Evolutionary conservation across 306 rosid genomes (phyloP).

Genomic region (Arachis hypogaea): DNA sequence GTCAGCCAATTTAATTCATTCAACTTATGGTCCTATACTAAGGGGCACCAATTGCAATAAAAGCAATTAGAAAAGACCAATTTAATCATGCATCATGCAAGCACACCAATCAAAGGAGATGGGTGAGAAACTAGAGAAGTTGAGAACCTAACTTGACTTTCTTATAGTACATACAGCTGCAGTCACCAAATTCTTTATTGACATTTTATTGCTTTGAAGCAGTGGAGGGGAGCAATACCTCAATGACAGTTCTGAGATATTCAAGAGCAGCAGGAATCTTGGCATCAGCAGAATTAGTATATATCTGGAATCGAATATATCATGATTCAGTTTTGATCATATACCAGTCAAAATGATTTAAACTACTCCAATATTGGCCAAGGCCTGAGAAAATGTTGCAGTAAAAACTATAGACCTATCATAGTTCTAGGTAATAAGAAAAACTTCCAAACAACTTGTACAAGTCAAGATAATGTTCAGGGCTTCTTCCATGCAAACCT

Average conservation of each 20-base stretch:
- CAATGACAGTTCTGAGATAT: constrained; percentile 86
- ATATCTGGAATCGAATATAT: constrained; percentile 62
- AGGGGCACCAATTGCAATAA: constrained; percentile 4
- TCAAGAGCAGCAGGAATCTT: constrained; percentile 93
- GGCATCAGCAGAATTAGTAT: constrained; percentile 91
- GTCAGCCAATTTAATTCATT: constrained; percentile 21
- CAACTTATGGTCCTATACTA: constrained; percentile 15
- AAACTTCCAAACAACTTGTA: too few relatives aligned
- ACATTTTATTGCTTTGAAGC: constrained; percentile 25
- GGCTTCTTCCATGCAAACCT: constrained; percentile 56
- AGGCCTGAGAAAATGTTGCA: too few relatives aligned
- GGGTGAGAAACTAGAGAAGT: constrained; percentile 13
- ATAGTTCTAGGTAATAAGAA: too few relatives aligned
- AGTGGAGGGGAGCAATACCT: constrained; percentile 54
- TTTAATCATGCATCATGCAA: constrained; percentile 23
- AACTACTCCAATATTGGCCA: too few relatives aligned
- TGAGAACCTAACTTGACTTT: constrained; percentile 16
- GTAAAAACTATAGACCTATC: too few relatives aligned
- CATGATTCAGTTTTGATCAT: constrained; percentile 4
- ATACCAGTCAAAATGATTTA: too few relatives aligned
- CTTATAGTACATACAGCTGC: constrained; percentile 21
- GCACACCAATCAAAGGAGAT: constrained; percentile 15
- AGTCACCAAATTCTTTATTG: constrained; percentile 11
- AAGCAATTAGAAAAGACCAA: neutral
- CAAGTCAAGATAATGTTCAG: neutral